Base-by-base conservation (phyloP, 1,284 basidiomycete species). In the Ustilago hordei region DNA sequence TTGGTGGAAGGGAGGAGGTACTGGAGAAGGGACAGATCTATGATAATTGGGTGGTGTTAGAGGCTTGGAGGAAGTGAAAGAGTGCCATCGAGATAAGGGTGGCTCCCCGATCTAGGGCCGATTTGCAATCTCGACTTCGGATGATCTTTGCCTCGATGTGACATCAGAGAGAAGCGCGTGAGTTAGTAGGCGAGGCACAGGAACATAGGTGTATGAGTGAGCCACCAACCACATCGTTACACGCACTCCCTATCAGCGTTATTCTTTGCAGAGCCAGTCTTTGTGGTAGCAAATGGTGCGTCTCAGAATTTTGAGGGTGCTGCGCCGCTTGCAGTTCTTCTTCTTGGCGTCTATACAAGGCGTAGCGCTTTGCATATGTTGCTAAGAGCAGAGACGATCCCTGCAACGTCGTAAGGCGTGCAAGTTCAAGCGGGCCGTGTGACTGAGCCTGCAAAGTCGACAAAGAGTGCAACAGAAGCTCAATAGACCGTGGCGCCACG, bases 11-110 rank as follows among this genome's bases (percentile, higher is more conserved):
- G 55, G 81, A 80, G 32, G 80, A 82, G 57, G 19, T 82, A 23
- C 60, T 84, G 31, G 64, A 72, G 35, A 68, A 64, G 23, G 80
- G 78, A 8, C 72, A 81, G 64, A 64, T 68, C 15, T 83, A 83
- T 45, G 68, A 69, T 43, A 68, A 78, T 62, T 81, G 78, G 79
- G 80, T 83, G 17, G 69, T 73, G 8, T 69, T 63, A 50, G 69
- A 77, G 36, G 75, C 69, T 28, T 77, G 69, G 69, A 57, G 50
- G 23, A 77, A 69, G 66, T 66, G 31, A 56, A 34, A 23, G n/a
- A 15, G 15, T n/a, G 15, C 8, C 17, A 19, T 47, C 55, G 11
- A 23, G 36, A 17, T 43, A 23, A n/a, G 23, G 32, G 38, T 38
- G 9, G 19, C 19, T 19, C 6, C 28, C 38, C 32, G 57, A 59